phyloP scores from a whole-genome alignment of 2,329 filamentous ascomycete species.

The Ceratocystiopsis minuta region DNA sequence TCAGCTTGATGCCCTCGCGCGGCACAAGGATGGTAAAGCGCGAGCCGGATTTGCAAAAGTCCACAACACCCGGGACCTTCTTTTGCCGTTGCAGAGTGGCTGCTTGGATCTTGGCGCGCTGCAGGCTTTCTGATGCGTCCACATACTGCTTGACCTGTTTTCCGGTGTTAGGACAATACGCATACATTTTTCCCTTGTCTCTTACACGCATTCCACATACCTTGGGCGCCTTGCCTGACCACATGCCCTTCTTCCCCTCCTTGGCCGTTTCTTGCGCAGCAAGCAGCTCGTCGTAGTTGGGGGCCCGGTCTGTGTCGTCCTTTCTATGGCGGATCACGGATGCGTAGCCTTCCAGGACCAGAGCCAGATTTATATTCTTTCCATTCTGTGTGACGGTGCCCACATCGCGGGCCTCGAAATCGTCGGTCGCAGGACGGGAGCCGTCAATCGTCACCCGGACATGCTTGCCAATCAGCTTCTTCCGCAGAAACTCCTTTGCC shows the following conservation, averaged over 20 bases:
- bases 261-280: constrained; percentile 69
- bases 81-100: constrained; percentile 77
- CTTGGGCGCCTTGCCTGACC: constrained; percentile 76
- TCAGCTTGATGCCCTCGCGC: constrained; percentile 84
- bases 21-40: constrained; percentile 85
- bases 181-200: not conserved
- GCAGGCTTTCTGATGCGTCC: constrained; percentile 79
- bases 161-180: not conserved
- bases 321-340: constrained; percentile 89
- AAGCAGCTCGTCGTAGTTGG: constrained; percentile 81
- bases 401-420: constrained; percentile 88
- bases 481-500: constrained; percentile 89
- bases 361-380: constrained; percentile 67
- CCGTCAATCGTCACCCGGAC: constrained; percentile 81
- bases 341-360: constrained; percentile 87
- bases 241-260: constrained; percentile 82
- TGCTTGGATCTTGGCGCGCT: constrained; percentile 90
- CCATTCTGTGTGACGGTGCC: constrained; percentile 69
- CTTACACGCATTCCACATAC: too few species aligned
- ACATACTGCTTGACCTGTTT: constrained; percentile 49
- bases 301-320: constrained; percentile 83
- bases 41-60: constrained; percentile 95
- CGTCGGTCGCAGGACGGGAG: constrained; percentile 73
- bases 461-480: constrained; percentile 89
- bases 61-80: constrained; percentile 81